These are phyloP conservation scores for Penicillium lagena DNA, from an alignment of 495 filamentous ascomycete genomes.

Conservation along the genomic window DNA sequence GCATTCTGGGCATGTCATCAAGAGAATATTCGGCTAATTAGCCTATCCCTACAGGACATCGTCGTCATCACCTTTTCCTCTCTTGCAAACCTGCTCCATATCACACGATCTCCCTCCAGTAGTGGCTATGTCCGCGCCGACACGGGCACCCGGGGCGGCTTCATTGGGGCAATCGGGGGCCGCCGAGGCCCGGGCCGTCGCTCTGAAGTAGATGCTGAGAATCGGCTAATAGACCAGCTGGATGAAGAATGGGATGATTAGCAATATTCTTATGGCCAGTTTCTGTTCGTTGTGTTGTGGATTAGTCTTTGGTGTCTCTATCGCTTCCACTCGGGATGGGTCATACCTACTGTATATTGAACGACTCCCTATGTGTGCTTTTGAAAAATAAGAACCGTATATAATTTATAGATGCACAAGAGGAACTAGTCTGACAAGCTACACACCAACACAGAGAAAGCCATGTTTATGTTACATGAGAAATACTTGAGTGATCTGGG, in stretches of 20 bases:
- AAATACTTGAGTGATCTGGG: no score
- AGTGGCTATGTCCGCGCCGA: constrained; percentile 54
- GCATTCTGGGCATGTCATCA: neutral
- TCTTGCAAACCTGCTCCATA: constrained; percentile 58
- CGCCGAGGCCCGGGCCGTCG: constrained; percentile 35
- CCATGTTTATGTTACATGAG: no score
- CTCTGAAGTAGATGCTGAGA: constrained; percentile 71
- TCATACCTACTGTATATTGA: no score
- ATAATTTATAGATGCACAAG: no score
- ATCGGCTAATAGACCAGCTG: constrained; percentile 88
- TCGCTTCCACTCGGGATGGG: no score
- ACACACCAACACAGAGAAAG: no score
- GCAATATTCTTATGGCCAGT: neutral
- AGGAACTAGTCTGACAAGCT: no score
- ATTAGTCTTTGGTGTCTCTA: no score
- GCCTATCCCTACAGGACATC: constrained; percentile 56
- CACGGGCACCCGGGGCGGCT: constrained; percentile 16
- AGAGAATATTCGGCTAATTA: constrained; percentile 5
- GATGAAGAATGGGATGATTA: constrained; percentile 76
- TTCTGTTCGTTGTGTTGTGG: neutral
- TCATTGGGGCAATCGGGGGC: constrained; percentile 31
- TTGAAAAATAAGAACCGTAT: no score
- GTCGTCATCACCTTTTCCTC: constrained; percentile 75
- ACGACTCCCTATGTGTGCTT: no score
- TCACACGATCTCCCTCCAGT: constrained; percentile 24